Evolutionary conservation across 1,139 yeast genomes (phyloP), one percentile per base, ranked within the genome.

Genomic region (Pichiaceae sp.): DNA sequence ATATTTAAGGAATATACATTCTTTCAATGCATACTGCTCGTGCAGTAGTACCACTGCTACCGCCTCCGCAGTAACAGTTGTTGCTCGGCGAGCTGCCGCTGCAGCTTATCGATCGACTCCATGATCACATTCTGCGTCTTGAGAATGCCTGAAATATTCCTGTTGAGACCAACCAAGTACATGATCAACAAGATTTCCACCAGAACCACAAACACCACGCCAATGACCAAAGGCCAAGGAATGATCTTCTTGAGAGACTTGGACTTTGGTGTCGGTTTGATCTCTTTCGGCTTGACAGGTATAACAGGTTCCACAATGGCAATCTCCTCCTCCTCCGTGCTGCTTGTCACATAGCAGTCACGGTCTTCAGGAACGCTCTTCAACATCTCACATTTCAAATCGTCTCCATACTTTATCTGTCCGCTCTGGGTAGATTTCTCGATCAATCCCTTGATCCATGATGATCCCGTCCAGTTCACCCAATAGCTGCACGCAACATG

Each of bases 391-490:
- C 27, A 33, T 20, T 49, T 39, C 16, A 52, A 32, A 29, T 48
- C 44, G 2, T 40, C 43, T 4, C 52, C 55, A 9, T 49, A 63
- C n/a, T 62, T 57, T 19, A 56, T 54, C 47, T 72, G 78, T 0
- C 78, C 79, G 1, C 69, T 49, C 25, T 59, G 49, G 2, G 78
- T 65, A 50, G 64, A 69, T 40, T 65, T 70, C 43, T 74, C 80
- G 36, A 75, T 71, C 17, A 73, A 63, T 17, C 70, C 62, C 45
- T 69, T 72, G 43, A 74, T 64, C 79, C 80, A 74, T 21, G 77
- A 70, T 16, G 66, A 59, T 1, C 77, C 78, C 0, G 70, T 63
- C 81, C 81, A 75, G 29, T 68, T 62, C 25, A 73, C 60, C 40
- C 54, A 63, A 48, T 60, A 73, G 12, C 75, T 64, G 11, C 72